Evolutionary conservation across 257 asterid species (phyloP).

Genomic region (Misopates orontium): DNA sequence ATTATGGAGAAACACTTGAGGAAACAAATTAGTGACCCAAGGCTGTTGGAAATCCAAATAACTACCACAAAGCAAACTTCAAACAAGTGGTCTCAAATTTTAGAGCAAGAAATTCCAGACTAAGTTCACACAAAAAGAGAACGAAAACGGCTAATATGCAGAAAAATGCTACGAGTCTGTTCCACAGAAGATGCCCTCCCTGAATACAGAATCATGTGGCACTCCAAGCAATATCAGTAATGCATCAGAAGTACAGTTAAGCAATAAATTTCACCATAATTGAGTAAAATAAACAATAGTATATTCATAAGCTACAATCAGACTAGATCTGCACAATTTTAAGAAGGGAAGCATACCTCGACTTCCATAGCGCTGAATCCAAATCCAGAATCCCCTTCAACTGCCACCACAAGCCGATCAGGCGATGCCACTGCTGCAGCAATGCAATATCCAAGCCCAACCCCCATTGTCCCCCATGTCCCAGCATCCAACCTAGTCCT

Average conservation of each 20-base stretch:
- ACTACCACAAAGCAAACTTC: not conserved
- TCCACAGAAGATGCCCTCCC: not conserved
- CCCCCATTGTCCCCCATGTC: conserved; percentile 99
- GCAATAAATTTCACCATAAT: no score
- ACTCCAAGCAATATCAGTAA: not conserved
- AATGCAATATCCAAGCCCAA: conserved; percentile 95
- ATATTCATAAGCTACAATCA: conserved; percentile 4
- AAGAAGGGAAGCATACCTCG: conserved; percentile 50
- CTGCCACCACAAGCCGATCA: conserved; percentile 86
- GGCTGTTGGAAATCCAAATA: not conserved
- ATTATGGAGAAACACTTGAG: not conserved
- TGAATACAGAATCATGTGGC: not conserved
- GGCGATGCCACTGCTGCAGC: conserved; percentile 95
- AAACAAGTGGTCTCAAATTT: not conserved
- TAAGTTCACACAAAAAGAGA: no score
- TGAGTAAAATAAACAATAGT: not conserved
- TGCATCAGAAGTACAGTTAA: not conserved
- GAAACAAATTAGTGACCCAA: not conserved
- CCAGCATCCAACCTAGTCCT: conserved; percentile 96
- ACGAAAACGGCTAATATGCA: not conserved
- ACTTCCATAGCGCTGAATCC: conserved; percentile 99
- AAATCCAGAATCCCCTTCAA: conserved; percentile 96
- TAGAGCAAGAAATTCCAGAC: no score
- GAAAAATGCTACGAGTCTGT: not conserved
- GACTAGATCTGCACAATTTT: not conserved